Percentiles rank a stretch among this genome's conserved stretches.
phyloP scores from a whole-genome alignment of 1,139 yeast species.

The Sugiyamaella novakii region DNA sequence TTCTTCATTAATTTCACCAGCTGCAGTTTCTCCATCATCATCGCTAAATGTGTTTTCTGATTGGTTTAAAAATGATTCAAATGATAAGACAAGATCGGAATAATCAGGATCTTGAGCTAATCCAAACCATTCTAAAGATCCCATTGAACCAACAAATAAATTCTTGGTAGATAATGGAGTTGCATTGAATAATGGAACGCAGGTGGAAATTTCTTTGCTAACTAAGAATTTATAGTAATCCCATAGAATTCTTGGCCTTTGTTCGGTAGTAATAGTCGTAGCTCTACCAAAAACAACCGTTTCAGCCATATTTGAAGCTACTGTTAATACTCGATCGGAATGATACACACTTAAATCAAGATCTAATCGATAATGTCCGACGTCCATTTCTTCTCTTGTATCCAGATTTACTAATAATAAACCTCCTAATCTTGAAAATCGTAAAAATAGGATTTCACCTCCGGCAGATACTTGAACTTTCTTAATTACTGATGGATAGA shows the following conservation, averaged over 20 bases:
- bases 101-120: constrained; percentile 10
- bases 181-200: constrained; percentile 34
- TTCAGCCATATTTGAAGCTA: constrained; percentile 35
- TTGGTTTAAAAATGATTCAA: constrained; percentile 2
- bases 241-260: constrained; percentile 30
- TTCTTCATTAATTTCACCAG: constrained; percentile 14
- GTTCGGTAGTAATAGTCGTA: constrained; percentile 13
- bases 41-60: background rate
- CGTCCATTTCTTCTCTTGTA: constrained; percentile 36
- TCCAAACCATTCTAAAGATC: background rate
- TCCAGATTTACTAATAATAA: constrained; percentile 34
- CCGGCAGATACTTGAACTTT: constrained; percentile 35
- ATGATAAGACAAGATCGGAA: background rate
- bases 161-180: constrained; percentile 19
- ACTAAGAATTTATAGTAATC: constrained; percentile 33
- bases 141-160: constrained; percentile 13
- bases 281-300: constrained; percentile 36
- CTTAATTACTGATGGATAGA: constrained; percentile 38
- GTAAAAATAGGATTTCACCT: constrained; percentile 36
- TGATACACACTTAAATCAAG: constrained; percentile 31
- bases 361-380: constrained; percentile 41
- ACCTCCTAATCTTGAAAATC: constrained; percentile 39
- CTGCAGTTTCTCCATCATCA: background rate
- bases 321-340: constrained; percentile 32
- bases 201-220: constrained; percentile 31